Evolutionary conservation across 805 yeast species (phyloP), one percentile per base, ranked within the genome.

Genomic region (Candida sphagnicola): DNA sequence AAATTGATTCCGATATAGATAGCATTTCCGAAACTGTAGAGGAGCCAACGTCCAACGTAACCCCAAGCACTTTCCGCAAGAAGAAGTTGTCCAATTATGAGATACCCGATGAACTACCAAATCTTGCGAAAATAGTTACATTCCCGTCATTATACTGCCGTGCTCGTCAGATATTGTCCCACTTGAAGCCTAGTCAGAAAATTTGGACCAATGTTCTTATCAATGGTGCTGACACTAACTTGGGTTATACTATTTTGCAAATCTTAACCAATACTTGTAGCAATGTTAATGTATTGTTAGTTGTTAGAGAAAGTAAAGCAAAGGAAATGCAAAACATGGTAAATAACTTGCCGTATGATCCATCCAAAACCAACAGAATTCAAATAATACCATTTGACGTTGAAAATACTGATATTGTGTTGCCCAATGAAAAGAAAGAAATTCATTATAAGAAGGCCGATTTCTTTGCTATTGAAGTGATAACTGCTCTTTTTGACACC

Each of bases 211-310:
- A 53, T 35, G 43, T 69, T 12, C 48, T 69, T 24, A 63, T 69
- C 41, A 67, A 68, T 47, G 74, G 74, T 18, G 74, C 64, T 3
- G 72, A 68, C 41, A 66, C 74, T 8, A 49, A 56, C 29, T 43
- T 68, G 17, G 72, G 71, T 0, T 46, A 49, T 34, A 68, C 68
- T 5, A 23, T 69, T 3, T 40, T 62, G 4, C 74, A 69, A 43
- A 19, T 59, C 3, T 41, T 68, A 18, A 16, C 38, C 5, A 24
- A 29, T 16, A 38, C 37, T 4, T 39, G 38, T 17, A 8, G 3
- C n/a, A 37, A 24, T 15, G 15, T 23, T 10, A 62, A 62, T 36
- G 42, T 68, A 31, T 50, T 67, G 1, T 48, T 66, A 35, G 49
- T 67, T 5, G 57, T 63, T 15, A 42, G 56, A 38, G 62, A 62